phyloP scores from a whole-genome alignment of 257 asterid species.

The Gardenia jasminoides region DNA sequence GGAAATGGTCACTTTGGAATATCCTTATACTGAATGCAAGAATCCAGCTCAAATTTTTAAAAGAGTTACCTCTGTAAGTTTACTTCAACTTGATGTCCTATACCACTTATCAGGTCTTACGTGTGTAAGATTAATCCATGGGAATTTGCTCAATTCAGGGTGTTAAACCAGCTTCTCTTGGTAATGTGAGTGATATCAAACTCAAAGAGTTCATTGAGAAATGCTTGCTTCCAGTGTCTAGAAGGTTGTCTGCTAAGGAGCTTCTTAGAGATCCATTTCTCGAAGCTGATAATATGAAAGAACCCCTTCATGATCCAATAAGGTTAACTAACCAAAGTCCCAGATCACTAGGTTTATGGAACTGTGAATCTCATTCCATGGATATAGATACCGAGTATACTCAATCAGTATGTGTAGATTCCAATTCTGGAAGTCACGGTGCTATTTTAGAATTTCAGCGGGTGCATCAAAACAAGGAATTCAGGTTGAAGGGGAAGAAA shows the following conservation, averaged over 20 bases:
- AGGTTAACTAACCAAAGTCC: conserved; percentile 37
- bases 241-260: conserved; percentile 66
- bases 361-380: conserved; percentile 51
- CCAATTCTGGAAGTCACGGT: conserved; percentile 40
- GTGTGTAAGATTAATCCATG: not conserved
- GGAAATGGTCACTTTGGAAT: conserved; percentile 74
- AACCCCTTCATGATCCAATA: conserved; percentile 27
- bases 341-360: conserved; percentile 32
- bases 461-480: conserved; percentile 50
- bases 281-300: conserved; percentile 35
- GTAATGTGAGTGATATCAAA: conserved; percentile 46
- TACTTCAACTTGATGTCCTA: not conserved
- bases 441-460: conserved; percentile 47
- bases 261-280: conserved; percentile 71
- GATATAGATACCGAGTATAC: conserved; percentile 61
- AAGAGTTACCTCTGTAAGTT: conserved; percentile 66
- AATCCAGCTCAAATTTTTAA: conserved; percentile 72
- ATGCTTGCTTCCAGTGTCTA: conserved; percentile 58
- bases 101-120: not conserved
- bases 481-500: conserved; percentile 58
- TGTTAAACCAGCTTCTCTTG: conserved; percentile 65
- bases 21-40: conserved; percentile 76
- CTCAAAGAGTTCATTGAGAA: conserved; percentile 68
- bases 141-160: conserved; percentile 40
- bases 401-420: conserved; percentile 42